Base-by-base conservation (phyloP, 2,329 filamentous ascomycete genomes). In the Drechslera avenae region DNA sequence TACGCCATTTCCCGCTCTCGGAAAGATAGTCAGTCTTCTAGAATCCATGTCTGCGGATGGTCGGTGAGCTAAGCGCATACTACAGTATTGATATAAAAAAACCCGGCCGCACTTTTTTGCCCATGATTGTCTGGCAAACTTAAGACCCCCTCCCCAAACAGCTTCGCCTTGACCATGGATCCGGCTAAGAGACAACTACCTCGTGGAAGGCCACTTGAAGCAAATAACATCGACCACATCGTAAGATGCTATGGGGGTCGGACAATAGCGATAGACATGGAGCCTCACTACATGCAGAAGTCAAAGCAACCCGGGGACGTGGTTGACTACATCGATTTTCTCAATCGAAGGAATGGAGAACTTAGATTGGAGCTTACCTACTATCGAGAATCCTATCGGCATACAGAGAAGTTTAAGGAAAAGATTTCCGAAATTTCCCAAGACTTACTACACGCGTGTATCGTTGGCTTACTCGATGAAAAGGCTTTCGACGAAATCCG, bases 191-290 rank as follows among this genome's bases (percentile, higher is more conserved):
- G 21, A n/a, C n/a, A 50, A 32, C 3, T n/a, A 3, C 30, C 30
- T 34, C 4, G 13, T 39, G 1, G 32, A 46, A 55, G 48, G 21
- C 39, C 32, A 28, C 52, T 55, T 21, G 10, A 55, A 14, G 34
- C 33, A 10, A 60, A 60, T 44, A 12, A 34, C 2, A 60, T 60
- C 16, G 17, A 60, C n/a, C 19, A 60, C n/a, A 49, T 57, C 3
- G 30, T 60, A 10, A 36, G 37, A 33, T 57, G 39, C 43, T 60
- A 60, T 51, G n/a, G 51, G 5, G 39, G 43, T 5, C 12, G 5
- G n/a, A 60, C 46, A 26, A 48, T 53, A n/a, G 39, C 40, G 8
- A 40, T 48, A 39, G 49, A 57, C 5, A 60, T 60, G n/a, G 36
- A 57, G 31, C 54, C 36, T 17, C 14, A 34, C 14, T n/a, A 46